phyloP scores from a whole-genome alignment of 352 stramenopile species.

The Phytopythium helicoides region DNA sequence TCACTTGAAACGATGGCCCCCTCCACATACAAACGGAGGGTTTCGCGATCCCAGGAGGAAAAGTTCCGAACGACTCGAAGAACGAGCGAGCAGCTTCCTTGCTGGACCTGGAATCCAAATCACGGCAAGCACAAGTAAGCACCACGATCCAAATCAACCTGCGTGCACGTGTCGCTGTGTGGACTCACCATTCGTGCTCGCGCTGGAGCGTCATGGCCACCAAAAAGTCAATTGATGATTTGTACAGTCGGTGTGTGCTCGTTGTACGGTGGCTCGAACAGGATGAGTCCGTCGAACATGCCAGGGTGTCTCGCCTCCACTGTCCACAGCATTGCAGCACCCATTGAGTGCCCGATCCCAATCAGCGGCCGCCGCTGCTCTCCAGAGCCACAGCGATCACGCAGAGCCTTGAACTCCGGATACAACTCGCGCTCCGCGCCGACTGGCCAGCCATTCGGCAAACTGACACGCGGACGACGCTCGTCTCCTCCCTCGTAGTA shows the following conservation, averaged over 20 bases:
- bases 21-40: slow-evolving; percentile 21
- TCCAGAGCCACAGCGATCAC: neutral
- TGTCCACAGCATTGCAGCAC: slow-evolving; percentile 30
- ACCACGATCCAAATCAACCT: too few relatives aligned
- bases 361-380: slow-evolving; percentile 14
- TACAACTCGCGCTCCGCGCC: slow-evolving; percentile 13
- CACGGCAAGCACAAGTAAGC: neutral
- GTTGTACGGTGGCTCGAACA: slow-evolving; percentile 44
- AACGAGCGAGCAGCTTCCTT: slow-evolving; percentile 7
- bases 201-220: slow-evolving; percentile 24
- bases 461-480: slow-evolving; percentile 14
- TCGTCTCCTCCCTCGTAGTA: slow-evolving; percentile 34
- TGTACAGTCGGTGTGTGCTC: slow-evolving; percentile 25
- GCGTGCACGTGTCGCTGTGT: too few relatives aligned
- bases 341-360: slow-evolving; percentile 43
- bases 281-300: slow-evolving; percentile 38
- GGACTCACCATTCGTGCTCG: slow-evolving; percentile 21
- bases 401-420: slow-evolving; percentile 14
- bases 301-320: slow-evolving; percentile 33
- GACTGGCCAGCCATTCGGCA: slow-evolving; percentile 18
- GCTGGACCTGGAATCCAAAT: neutral
- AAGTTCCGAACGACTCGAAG: slow-evolving; percentile 13
- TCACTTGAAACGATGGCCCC: slow-evolving; percentile 27
- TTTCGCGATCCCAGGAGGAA: slow-evolving; percentile 26
- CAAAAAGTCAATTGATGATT: slow-evolving; percentile 20